These are phyloP conservation scores for Sclerotinia glacialis DNA, from an alignment of 2,329 filamentous ascomycete genomes.

Conservation along the genomic window DNA sequence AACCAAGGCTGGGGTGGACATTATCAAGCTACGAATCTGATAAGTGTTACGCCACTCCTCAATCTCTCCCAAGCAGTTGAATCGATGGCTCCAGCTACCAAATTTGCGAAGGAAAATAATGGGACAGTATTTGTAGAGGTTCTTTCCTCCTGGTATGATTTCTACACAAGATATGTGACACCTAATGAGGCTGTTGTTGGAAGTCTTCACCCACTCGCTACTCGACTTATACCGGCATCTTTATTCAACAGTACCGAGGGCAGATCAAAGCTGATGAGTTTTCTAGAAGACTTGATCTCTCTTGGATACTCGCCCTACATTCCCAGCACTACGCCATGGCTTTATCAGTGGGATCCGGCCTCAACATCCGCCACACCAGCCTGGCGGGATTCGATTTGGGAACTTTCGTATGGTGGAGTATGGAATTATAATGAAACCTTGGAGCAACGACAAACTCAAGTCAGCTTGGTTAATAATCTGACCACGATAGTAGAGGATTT, in stretches of 20 bases:
- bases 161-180: slow-evolving; percentile 26
- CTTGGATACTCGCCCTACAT: slow-evolving; percentile 25
- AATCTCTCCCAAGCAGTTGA: slow-evolving; percentile 22
- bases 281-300: slow-evolving; percentile 22
- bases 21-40: slow-evolving; percentile 21
- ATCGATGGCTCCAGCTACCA: slow-evolving; percentile 24
- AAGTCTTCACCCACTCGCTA: slow-evolving; percentile 16
- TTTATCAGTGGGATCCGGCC: slow-evolving; percentile 22
- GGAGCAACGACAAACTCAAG: slow-evolving; percentile 5
- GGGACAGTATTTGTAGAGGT: slow-evolving; percentile 22
- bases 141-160: slow-evolving; percentile 25
- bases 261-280: slow-evolving; percentile 16
- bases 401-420: slow-evolving; percentile 17
- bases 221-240: slow-evolving; percentile 24
- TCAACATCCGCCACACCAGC: slow-evolving; percentile 28
- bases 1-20: slow-evolving; percentile 30
- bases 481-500: slow-evolving; percentile 13
- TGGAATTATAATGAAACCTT: slow-evolving; percentile 23
- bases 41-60: slow-evolving; percentile 27
- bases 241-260: slow-evolving; percentile 20
- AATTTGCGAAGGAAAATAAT: slow-evolving; percentile 22
- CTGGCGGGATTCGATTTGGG: slow-evolving; percentile 26
- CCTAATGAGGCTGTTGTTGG: slow-evolving; percentile 23
- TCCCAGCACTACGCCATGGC: slow-evolving; percentile 24
- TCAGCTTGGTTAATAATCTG: slow-evolving; percentile 10